Base-by-base conservation (phyloP, 2,329 filamentous ascomycete species). In the Leptographium lundbergii region DNA sequence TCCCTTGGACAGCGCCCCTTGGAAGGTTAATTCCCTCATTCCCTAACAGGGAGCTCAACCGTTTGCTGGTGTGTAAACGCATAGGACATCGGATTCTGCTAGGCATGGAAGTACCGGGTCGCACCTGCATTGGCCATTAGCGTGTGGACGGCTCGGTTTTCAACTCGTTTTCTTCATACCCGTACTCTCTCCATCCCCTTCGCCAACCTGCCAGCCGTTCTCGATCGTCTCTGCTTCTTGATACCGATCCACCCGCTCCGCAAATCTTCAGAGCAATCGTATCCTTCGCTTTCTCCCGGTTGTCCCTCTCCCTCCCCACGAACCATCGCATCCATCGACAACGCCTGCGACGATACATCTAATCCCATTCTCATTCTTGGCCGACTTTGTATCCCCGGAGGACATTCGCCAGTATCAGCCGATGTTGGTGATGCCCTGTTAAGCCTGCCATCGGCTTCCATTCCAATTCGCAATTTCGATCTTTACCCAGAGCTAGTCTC, bases 401-500 rank as follows among this genome's bases (percentile, higher is more conserved):
- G 14, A 47, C 57, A 29, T 45, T 51, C 25, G 22, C 34, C 27
- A 7, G 13, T 54, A 29, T 47, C 24, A 34, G 9, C 39, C 25
- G 32, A 50, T 54, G 25, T 45, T 42, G 51, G 51, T 54, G 50
- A 58, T 54, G 57, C 51, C 22, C 25, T 50, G 13, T n/a, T 58
- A 47, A 57, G 47, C 32, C 48, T 57, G 32, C 48, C 53, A 22
- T 58, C 57, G n/a, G 24, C 42, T 34, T 54, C 34, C n/a, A 34
- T 61, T 50, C 54, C 57, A 36, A 24, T 22, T 42, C 34, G 4
- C 27, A 7, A 13, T 52, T 54, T 50, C 55, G 32, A 56, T 56
- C 59, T 54, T 54, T 42, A 27, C 45, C 6, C 51, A 45, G 58
- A 60, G 58, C 58, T 59, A 52, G 48, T 59, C 48, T 59, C 48